These are phyloP conservation scores for Candida saitoana DNA, from an alignment of 805 yeast species.

Conservation along the genomic window DNA sequence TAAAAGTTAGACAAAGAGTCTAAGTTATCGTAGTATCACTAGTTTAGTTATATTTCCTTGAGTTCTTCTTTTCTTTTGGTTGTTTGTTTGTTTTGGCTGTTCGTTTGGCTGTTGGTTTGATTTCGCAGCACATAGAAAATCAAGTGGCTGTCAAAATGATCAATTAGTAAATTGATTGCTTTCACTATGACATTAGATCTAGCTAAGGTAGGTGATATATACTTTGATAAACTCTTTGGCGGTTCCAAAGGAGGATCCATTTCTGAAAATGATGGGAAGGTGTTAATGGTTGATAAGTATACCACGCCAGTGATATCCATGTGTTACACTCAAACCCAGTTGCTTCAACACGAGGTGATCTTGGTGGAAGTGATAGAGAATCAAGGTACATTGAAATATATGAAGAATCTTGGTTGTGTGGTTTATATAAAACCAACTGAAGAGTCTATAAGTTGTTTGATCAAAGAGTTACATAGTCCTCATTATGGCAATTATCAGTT, in stretches of 20 bases:
- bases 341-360: slow-evolving; percentile 79
- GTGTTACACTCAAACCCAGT: slow-evolving; percentile 81
- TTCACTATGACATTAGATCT: slow-evolving; percentile 23
- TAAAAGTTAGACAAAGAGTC: no score
- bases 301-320: slow-evolving; percentile 87
- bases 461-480: slow-evolving; percentile 70
- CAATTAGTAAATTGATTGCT: neutral
- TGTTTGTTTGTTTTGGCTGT: no score
- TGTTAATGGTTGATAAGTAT: slow-evolving; percentile 69
- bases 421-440: slow-evolving; percentile 73
- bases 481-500: slow-evolving; percentile 75
- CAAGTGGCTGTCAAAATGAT: neutral
- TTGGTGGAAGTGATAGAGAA: slow-evolving; percentile 58
- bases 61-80: no score
- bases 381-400: slow-evolving; percentile 60
- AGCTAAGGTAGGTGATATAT: slow-evolving; percentile 23
- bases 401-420: slow-evolving; percentile 70
- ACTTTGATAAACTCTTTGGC: slow-evolving; percentile 28
- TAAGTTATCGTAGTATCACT: no score
- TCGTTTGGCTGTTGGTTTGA: neutral
- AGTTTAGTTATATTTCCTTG: no score
- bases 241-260: slow-evolving; percentile 8
- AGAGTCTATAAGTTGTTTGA: slow-evolving; percentile 55
- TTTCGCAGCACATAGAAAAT: neutral
- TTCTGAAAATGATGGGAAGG: slow-evolving; percentile 45